Percentiles rank a stretch among this genome's conserved stretches.
Evolutionary conservation across 768 basidiomycete genomes (phyloP).

Genomic region (Leucosporidium creatinivorum): DNA sequence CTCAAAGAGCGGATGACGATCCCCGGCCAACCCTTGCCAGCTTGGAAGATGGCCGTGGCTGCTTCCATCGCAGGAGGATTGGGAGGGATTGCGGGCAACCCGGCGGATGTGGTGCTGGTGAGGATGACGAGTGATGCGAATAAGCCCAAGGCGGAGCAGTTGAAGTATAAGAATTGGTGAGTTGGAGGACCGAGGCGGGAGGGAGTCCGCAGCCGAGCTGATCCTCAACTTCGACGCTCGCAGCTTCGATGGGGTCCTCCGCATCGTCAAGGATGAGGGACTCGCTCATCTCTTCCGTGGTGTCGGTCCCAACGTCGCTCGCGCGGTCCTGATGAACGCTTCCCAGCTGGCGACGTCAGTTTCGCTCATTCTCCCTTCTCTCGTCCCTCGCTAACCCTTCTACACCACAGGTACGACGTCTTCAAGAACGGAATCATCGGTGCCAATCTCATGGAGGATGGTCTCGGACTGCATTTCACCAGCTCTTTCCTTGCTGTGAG

Average conservation of each 20-base stretch:
- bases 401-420: constrained; percentile 30
- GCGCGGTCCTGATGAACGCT: constrained; percentile 37
- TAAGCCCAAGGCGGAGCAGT: constrained; percentile 13
- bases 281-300: constrained; percentile 31
- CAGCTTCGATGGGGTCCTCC: constrained; percentile 35
- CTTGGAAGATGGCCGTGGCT: constrained; percentile 29
- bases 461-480: constrained; percentile 33
- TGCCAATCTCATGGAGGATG: constrained; percentile 28
- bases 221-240: not conserved
- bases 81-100: constrained; percentile 37
- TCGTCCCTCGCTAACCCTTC: too few relatives aligned
- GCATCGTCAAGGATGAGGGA: constrained; percentile 35
- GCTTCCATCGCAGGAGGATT: constrained; percentile 32
- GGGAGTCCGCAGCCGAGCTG: not conserved
- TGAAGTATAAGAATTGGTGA: constrained; percentile 36
- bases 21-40: constrained; percentile 1
- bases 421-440: constrained; percentile 34
- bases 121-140: constrained; percentile 36
- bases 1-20: constrained; percentile 25
- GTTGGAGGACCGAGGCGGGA: not conserved
- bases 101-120: constrained; percentile 36
- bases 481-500: constrained; percentile 35
- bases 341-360: constrained; percentile 35
- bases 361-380: not conserved
- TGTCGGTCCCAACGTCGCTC: constrained; percentile 32